A percentile compares a stretch with the other conserved stretches of the same genome.
These are phyloP conservation scores for Heterobasidion parviporum DNA, from an alignment of 1,284 basidiomycete species.

Conservation along the genomic window DNA sequence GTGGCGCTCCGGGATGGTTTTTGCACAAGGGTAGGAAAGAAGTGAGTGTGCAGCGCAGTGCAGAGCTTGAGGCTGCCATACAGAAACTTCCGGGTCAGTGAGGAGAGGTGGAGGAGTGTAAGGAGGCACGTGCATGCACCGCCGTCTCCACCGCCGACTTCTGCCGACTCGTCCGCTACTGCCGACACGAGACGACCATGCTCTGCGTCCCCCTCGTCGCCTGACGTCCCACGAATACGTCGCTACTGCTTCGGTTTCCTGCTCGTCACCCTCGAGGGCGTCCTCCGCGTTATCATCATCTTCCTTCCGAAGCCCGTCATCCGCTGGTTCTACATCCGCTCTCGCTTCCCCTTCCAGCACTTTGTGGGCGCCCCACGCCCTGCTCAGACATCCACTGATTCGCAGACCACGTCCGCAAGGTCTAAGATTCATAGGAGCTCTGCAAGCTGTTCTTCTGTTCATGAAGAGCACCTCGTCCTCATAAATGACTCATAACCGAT, in stretches of 20 bases:
- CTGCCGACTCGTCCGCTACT: no score
- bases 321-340: slow-evolving; percentile 64
- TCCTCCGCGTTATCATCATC: slow-evolving; percentile 57
- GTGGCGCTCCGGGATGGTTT: no score
- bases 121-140: no score
- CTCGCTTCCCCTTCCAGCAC: slow-evolving; percentile 54
- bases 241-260: slow-evolving; percentile 55
- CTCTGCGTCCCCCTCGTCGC: slow-evolving; percentile 58
- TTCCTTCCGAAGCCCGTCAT: slow-evolving; percentile 63
- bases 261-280: slow-evolving; percentile 51
- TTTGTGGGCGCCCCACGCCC: slow-evolving; percentile 28
- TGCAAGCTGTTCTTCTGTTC: slow-evolving; percentile 60
- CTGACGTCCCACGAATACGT: slow-evolving; percentile 60
- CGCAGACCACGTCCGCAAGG: slow-evolving; percentile 52
- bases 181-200: slow-evolving; percentile 26
- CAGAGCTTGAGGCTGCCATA: no score
- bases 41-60: no score
- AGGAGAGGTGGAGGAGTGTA: no score
- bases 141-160: no score
- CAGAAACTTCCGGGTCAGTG: no score
- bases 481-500: slow-evolving; percentile 79
- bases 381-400: slow-evolving; percentile 24
- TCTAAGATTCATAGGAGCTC: slow-evolving; percentile 65
- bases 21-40: no score
- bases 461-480: slow-evolving; percentile 73